phyloP scores from a whole-genome alignment of 2,329 filamentous ascomycete genomes.

The Penicillium sp. region DNA sequence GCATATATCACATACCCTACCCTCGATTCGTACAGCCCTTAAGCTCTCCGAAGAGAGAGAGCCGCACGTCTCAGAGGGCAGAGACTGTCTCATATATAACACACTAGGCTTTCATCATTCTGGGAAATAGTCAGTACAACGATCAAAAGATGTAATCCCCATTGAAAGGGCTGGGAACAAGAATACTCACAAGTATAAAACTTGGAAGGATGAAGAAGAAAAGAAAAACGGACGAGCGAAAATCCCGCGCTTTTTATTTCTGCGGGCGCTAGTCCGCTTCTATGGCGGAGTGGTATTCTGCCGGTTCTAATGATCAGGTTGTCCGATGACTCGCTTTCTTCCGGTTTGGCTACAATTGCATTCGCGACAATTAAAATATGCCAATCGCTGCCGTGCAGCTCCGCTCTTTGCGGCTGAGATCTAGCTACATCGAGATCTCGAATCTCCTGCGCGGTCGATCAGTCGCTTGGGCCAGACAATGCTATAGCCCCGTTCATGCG shows the following conservation, averaged over 20 bases:
- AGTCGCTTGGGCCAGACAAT: conserved; percentile 1
- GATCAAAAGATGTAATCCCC: conserved; percentile 5
- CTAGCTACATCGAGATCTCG: conserved; percentile 29
- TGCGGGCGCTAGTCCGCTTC: conserved; percentile 25
- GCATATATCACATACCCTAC: conserved; percentile 88
- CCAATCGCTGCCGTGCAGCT: conserved; percentile 6
- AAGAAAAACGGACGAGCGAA: conserved; percentile 45
- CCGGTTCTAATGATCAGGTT: conserved; percentile 4
- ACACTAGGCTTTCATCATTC: conserved; percentile 99
- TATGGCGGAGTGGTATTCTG: conserved; percentile 19
- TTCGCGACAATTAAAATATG: conserved; percentile 2
- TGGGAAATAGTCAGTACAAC: conserved; percentile 41
- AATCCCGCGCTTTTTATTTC: conserved; percentile 26
- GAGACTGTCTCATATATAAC: conserved; percentile 78
- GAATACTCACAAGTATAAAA: conserved; percentile 86
- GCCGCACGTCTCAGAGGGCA: conserved; percentile 64
- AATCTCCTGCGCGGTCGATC: conserved; percentile 33
- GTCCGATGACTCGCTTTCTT: not conserved
- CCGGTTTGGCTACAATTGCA: not conserved
- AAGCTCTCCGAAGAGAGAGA: conserved; percentile 76
- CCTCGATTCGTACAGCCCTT: conserved; percentile 74
- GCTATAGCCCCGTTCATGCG: conserved; percentile 1
- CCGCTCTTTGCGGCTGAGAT: conserved; percentile 1
- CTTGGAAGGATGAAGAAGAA: conserved; percentile 90
- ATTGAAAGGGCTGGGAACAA: conserved; percentile 5